Conservation (phyloP, 1,284 basidiomycete genomes). For the Ustilago lituana region DNA sequence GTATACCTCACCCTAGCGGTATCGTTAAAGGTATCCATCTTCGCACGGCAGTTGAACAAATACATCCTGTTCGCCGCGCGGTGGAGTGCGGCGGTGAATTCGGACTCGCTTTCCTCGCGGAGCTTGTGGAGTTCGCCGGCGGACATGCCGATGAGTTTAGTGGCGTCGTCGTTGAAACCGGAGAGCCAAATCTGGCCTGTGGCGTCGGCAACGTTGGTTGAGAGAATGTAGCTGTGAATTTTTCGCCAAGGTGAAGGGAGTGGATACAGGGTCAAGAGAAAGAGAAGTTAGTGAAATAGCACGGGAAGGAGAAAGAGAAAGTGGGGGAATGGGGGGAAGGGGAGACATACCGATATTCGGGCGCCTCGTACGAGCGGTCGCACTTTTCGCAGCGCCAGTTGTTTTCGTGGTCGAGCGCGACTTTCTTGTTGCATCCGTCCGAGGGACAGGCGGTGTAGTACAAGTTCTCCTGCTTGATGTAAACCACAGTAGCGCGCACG, state of each 20-base stretch:
- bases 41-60: constrained; percentile 87
- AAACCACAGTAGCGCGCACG: constrained; percentile 85
- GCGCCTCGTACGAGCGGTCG: constrained; percentile 76
- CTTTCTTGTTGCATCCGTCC: constrained; percentile 89
- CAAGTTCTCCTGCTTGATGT: constrained; percentile 86
- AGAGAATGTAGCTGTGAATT: constrained; percentile 79
- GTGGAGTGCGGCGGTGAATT: constrained; percentile 75
- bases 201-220: constrained; percentile 87
- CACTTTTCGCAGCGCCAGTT: constrained; percentile 95
- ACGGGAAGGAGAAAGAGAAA: too few relatives aligned
- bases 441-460: constrained; percentile 90
- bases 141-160: constrained; percentile 76
- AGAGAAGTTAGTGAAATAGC: too few relatives aligned
- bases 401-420: constrained; percentile 75
- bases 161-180: constrained; percentile 93
- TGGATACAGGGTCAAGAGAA: too few relatives aligned
- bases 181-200: constrained; percentile 91
- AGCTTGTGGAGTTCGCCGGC: constrained; percentile 82
- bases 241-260: too few relatives aligned
- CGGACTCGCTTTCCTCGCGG: constrained; percentile 76
- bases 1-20: constrained; percentile 61
- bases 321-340: too few relatives aligned
- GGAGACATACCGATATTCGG: constrained; percentile 76
- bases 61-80: constrained; percentile 77
- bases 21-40: constrained; percentile 69